Base-by-base conservation (phyloP, 192 early-diverging fungal genomes). In the Cladochytrium replicatum region DNA sequence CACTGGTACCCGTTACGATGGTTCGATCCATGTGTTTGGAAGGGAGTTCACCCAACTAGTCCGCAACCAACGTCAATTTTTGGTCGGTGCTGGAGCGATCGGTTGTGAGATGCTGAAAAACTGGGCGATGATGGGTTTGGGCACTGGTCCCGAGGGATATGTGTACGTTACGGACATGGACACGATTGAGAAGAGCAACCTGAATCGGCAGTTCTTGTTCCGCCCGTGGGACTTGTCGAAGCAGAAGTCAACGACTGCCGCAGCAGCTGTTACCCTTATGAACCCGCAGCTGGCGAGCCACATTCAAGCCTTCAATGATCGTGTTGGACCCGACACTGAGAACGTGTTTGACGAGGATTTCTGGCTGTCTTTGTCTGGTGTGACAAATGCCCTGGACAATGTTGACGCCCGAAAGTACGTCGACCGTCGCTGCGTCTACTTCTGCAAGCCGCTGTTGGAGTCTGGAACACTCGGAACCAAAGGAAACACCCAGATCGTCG, bases 91-190 rank as follows among this genome's bases (percentile, higher is more conserved):
- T 32, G 97, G 97, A 27, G 97, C 94, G 4, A 97, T 99, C 65
- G 96, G 96, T 37, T 99, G 96, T 69, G 96, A 99, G 67, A 95
- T 99, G 91, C 75, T 99, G 29, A 99, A 99, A 74, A 97, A 97
- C 69, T 97, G 91, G 91, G 91, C 94, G 24, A 83, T 99, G 87
- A 77, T 89, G 28, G 94, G 93, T 30, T 60, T 82, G 29, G 72
- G 83, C 75, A 78, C 86, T 13, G 94, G 93, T 26, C 73, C 82
- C 28, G 64, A 83, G 21, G 71, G 96, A 22, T 50, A 71, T 17
- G 78, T 97, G 39, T 80, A 76, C 62, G 66, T 99, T 41, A 99
- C 94, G 4, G 96, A 99, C 60, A 99, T 99, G 96, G 97, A 99
- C 64, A 95, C 94, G 5, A 99, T 99, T 43, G 97, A 99, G 50